Percentiles rank a stretch among this genome's conserved stretches.
These are phyloP conservation scores for Rhodotorula diobovata DNA, from an alignment of 768 basidiomycete species.

Conservation along the genomic window DNA sequence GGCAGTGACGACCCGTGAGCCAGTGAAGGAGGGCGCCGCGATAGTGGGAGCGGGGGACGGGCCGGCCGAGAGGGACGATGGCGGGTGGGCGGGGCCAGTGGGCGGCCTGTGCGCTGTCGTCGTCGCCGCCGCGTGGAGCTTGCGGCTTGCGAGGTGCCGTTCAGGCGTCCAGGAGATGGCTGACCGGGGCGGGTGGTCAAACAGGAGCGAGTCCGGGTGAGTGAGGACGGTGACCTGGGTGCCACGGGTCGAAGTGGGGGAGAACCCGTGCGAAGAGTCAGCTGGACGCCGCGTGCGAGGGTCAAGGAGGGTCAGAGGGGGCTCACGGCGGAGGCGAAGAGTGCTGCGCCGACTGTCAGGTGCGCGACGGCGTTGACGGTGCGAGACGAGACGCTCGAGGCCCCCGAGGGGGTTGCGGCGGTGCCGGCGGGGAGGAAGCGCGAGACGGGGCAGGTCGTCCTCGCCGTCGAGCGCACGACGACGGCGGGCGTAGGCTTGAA, in stretches of 20 bases:
- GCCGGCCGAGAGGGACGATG: background rate
- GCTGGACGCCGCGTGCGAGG: background rate
- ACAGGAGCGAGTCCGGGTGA: conserved; percentile 22
- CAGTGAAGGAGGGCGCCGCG: background rate
- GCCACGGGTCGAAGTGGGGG: background rate
- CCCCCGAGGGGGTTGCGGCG: background rate
- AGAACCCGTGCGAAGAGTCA: background rate
- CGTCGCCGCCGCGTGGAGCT: background rate
- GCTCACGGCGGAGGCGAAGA: conserved; percentile 10
- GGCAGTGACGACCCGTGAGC: background rate
- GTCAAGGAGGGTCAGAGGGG: background rate
- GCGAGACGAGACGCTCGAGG: background rate
- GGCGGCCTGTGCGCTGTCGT: too few relatives aligned
- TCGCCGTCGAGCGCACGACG: background rate
- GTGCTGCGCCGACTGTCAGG: background rate
- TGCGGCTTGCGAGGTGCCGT: conserved; percentile 10
- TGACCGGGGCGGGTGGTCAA: conserved; percentile 22
- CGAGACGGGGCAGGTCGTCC: background rate
- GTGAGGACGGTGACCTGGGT: conserved; percentile 11
- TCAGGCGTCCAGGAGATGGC: conserved; percentile 11
- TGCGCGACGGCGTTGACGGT: conserved; percentile 18
- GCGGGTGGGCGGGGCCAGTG: background rate
- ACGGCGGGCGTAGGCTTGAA: background rate
- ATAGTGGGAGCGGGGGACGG: background rate
- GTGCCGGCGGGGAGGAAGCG: conserved; percentile 5